Evolutionary conservation across 2,329 filamentous ascomycete genomes (phyloP).

Genomic region (Pseudogymnoascus sp.): DNA sequence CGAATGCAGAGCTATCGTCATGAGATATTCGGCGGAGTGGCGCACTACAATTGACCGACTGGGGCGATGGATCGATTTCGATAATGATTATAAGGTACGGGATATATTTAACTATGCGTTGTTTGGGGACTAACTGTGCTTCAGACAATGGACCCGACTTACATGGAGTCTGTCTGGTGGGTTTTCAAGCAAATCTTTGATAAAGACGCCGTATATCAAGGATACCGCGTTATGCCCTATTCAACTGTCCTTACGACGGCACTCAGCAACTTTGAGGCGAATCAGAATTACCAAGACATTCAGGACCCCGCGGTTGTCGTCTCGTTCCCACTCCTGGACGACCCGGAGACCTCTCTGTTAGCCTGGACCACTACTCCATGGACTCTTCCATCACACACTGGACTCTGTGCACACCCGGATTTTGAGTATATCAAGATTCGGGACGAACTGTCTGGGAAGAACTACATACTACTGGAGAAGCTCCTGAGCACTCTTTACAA

Average conservation of each 20-base stretch:
- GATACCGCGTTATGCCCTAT: conserved; percentile 90
- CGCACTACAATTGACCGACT: conserved; percentile 78
- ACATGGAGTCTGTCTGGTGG: conserved; percentile 98
- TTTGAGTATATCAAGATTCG: conserved; percentile 84
- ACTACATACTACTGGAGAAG: conserved; percentile 79
- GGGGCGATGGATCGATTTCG: conserved; percentile 95
- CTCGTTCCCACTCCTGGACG: conserved; percentile 74
- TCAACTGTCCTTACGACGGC: conserved; percentile 85
- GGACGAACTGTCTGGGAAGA: conserved; percentile 74
- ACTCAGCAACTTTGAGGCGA: conserved; percentile 87
- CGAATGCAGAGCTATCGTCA: conserved; percentile 87
- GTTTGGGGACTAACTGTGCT: neutral
- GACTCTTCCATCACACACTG: conserved; percentile 78
- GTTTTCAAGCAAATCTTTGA: conserved; percentile 90
- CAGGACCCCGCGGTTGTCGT: conserved; percentile 88
- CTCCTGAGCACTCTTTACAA: conserved; percentile 82
- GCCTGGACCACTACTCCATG: conserved; percentile 89
- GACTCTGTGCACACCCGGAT: conserved; percentile 69
- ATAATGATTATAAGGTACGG: conserved; percentile 85
- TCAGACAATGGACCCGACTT: conserved; percentile 85
- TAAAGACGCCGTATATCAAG: conserved; percentile 83
- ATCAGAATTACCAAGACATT: conserved; percentile 90
- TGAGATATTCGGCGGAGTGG: conserved; percentile 86
- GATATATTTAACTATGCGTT: conserved; percentile 13
- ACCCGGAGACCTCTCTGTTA: conserved; percentile 68